A percentile compares a stretch with the other conserved stretches of the same genome.
phyloP scores from a whole-genome alignment of 345 rosid species.

The Stellera chamaejasme region DNA sequence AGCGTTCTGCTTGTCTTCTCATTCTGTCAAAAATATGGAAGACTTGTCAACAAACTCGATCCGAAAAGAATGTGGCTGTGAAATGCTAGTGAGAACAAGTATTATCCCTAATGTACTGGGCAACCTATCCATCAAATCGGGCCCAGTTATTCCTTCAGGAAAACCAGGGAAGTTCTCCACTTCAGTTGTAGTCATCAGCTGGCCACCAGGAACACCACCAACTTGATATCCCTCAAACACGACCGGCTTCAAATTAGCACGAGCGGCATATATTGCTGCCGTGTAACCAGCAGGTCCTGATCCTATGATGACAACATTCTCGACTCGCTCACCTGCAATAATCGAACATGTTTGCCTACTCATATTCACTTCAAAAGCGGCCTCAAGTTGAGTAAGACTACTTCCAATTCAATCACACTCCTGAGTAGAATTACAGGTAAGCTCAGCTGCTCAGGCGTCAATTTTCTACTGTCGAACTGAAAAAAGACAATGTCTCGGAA shows the following conservation, averaged over 20 bases:
- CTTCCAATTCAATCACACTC: not conserved
- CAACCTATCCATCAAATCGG: constrained; percentile 97
- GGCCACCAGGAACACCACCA: constrained; percentile 99
- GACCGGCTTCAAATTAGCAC: constrained; percentile 97
- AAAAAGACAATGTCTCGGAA: not conserved
- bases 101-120: not conserved
- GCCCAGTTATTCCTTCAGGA: constrained; percentile 98
- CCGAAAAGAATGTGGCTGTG: too few species aligned
- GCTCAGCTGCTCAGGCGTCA: constrained; percentile 5
- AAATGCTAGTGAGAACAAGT: too few species aligned
- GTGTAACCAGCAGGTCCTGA: constrained; percentile 99
- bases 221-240: constrained; percentile 94
- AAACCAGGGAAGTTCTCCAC: constrained; percentile 98
- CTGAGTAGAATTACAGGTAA: not conserved
- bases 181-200: constrained; percentile 95
- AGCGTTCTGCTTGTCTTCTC: constrained; percentile 92
- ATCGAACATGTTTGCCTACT: not conserved
- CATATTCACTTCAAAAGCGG: not conserved
- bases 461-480: not conserved
- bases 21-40: constrained; percentile 41
- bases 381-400: too few species aligned
- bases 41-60: not conserved
- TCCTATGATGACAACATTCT: constrained; percentile 86
- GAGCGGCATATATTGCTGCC: constrained; percentile 94
- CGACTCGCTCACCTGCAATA: constrained; percentile 59